These are phyloP conservation scores for Phytopythium montanum DNA, from an alignment of 352 stramenopile genomes.

Conservation along the genomic window DNA sequence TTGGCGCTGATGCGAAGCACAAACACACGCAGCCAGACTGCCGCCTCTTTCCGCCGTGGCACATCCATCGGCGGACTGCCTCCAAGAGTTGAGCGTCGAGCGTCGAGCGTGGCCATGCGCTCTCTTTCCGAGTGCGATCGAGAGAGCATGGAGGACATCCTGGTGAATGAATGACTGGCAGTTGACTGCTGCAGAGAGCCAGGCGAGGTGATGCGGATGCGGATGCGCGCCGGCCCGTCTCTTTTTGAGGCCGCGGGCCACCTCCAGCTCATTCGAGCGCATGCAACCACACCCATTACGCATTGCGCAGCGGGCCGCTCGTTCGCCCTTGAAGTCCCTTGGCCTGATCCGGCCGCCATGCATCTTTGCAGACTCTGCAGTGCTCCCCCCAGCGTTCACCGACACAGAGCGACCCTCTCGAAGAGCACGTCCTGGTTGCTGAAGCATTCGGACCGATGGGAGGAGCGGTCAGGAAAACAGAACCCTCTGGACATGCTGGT, in stretches of 20 bases:
- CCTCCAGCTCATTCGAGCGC: neutral
- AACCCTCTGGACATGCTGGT: neutral
- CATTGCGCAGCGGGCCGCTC: too few species aligned
- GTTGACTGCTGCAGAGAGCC: neutral
- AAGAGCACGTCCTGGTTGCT: too few species aligned
- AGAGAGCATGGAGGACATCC: too few species aligned
- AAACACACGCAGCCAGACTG: neutral
- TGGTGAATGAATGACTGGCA: neutral
- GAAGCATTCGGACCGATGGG: neutral
- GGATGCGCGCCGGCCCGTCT: too few species aligned
- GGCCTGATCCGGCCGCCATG: neutral
- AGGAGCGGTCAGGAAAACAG: neutral
- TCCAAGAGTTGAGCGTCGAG: neutral
- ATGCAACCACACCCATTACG: neutral
- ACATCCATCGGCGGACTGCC: neutral
- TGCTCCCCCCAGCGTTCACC: neutral
- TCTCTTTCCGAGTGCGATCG: neutral
- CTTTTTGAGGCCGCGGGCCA: neutral
- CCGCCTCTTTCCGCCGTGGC: neutral
- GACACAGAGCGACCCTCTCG: neutral
- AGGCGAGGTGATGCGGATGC: neutral
- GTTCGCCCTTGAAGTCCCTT: too few species aligned
- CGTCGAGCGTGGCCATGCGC: too few species aligned
- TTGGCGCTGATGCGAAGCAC: neutral
- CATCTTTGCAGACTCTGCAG: neutral